Base-by-base conservation (phyloP, 495 filamentous ascomycete species). In the Aspergillus sparsus region DNA sequence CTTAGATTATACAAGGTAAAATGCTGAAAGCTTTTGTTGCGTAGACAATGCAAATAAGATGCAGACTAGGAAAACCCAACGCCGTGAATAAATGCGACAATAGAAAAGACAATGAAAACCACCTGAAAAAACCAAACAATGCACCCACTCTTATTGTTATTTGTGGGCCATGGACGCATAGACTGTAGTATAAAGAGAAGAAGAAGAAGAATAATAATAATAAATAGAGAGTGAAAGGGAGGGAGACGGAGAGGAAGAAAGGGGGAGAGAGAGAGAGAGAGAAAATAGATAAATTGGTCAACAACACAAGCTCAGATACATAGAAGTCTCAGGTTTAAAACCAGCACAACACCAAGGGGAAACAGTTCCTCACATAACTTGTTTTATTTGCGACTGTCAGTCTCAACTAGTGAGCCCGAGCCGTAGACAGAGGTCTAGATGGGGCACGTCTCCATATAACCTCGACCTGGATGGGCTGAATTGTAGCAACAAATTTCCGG, bases 21-120 rank as follows among this genome's bases (percentile, higher is more conserved):
- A 32, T 21, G 45, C 49, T 49, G 46, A 34, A 11, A 46, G 49
- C 55, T 54, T 58, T 42, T 63, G 56, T 62, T 52, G 31, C 44
- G 58, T 11, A 11, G 46, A 44, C 47, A 50, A 57, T 46, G 47
- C 42, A 58, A n/a, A 47, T 21, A 18, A 47, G 44, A 4, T 53
- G 31, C 31, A 27, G 31, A 36, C 13, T 42, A 54, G 47, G 54
- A 55, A n/a, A 42, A 42, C 8, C n/a, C 18, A 53, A 60, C 16
- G 39, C 51, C 15, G 35, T 59, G 50, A 52, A 59, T 59, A 50
- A 56, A 63, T 55, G 49, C 32, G 53, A 62, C 54, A 58, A 62
- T 58, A 36, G 51, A 32, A 52, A 51, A 49, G 49, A 62, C 21
- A 51, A 57, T 41, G 33, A 45, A n/a, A 39, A 44, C 53, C 45